phyloP scores from a whole-genome alignment of 2,329 filamentous ascomycete species.

The Pyricularia grisea region DNA sequence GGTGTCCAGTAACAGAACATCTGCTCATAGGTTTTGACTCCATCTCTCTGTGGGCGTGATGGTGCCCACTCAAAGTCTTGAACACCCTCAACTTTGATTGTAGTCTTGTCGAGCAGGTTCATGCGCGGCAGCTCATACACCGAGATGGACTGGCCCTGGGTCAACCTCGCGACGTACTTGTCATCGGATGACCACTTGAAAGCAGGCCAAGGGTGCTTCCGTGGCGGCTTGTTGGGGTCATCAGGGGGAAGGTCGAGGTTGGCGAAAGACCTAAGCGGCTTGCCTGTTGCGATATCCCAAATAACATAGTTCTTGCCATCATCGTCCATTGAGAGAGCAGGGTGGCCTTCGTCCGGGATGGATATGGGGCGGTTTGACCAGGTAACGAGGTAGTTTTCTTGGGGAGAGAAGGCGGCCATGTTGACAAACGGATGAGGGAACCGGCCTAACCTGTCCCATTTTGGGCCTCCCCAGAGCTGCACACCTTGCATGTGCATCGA shows the following conservation, averaged over 20 bases:
- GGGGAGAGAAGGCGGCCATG: constrained; percentile 89
- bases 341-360: constrained; percentile 80
- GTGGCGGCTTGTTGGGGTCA: constrained; percentile 54
- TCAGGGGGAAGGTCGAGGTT: constrained; percentile 70
- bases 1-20: constrained; percentile 98
- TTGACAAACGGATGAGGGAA: constrained; percentile 96
- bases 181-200: constrained; percentile 99
- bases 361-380: constrained; percentile 94
- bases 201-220: constrained; percentile 94
- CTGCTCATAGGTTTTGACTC: constrained; percentile 87
- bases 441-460: constrained; percentile 83
- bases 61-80: constrained; percentile 98
- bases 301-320: constrained; percentile 99
- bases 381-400: constrained; percentile 87
- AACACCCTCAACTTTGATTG: constrained; percentile 92
- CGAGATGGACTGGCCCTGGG: constrained; percentile 82
- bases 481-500: constrained; percentile 95
- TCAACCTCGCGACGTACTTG: constrained; percentile 91
- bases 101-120: constrained; percentile 84
- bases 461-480: constrained; percentile 88
- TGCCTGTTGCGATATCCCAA: constrained; percentile 87
- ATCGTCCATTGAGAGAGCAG: constrained; percentile 78
- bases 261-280: constrained; percentile 86
- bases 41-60: constrained; percentile 68
- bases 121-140: constrained; percentile 86